phyloP scores from a whole-genome alignment of 768 basidiomycete species.

The Xanthoconium purpureum region DNA sequence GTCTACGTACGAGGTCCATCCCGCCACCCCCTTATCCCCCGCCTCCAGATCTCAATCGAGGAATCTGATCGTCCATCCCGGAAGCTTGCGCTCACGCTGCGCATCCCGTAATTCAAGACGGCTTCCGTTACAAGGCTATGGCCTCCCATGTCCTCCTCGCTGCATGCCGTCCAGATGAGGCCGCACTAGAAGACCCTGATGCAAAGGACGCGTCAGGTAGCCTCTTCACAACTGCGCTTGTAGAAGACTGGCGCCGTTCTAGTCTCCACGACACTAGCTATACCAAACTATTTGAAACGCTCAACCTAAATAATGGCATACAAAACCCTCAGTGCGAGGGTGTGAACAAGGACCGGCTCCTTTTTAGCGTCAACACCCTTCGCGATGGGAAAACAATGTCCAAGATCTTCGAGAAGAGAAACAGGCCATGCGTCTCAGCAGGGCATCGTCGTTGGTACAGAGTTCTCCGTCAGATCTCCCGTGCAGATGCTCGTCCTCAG shows the following conservation, averaged over 20 bases:
- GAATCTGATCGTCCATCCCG: conserved; percentile 4
- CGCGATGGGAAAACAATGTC: conserved; percentile 11
- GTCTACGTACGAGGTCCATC: conserved; percentile 5
- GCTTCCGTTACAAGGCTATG: conserved; percentile 19
- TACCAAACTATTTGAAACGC: conserved; percentile 4
- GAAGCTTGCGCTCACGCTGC: conserved; percentile 9
- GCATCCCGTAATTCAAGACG: neutral
- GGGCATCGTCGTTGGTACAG: conserved; percentile 15
- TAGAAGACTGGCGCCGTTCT: conserved; percentile 7
- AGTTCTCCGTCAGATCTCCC: conserved; percentile 8
- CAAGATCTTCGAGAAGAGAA: conserved; percentile 8
- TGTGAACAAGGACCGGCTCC: conserved; percentile 9
- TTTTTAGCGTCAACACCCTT: conserved; percentile 20
- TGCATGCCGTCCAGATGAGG: conserved; percentile 17
- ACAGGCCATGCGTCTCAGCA: conserved; percentile 10
- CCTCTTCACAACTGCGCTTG: conserved; percentile 18
- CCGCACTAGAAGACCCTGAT: conserved; percentile 12
- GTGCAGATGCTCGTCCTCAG: conserved; percentile 6
- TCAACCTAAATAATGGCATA: neutral
- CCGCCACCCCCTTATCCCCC: conserved; percentile 11
- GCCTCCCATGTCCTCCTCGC: conserved; percentile 20
- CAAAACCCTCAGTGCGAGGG: conserved; percentile 25
- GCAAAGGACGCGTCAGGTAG: conserved; percentile 9
- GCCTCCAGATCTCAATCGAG: conserved; percentile 11
- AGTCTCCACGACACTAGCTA: conserved; percentile 17